Evolutionary conservation across 345 rosid species (phyloP).

Genomic region (Raphanus raphanistrum): DNA sequence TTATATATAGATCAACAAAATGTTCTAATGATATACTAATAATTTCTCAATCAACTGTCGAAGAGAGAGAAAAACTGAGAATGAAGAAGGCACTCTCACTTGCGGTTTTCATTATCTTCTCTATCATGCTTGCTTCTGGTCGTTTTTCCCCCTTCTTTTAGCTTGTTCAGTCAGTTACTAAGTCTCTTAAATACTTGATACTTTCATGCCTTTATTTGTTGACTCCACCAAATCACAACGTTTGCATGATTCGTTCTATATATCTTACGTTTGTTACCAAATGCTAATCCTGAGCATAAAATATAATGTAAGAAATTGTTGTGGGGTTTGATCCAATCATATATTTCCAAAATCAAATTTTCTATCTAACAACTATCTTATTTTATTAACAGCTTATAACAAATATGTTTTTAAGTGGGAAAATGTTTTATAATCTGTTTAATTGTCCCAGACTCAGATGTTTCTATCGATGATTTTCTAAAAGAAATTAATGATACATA

Average conservation of each 20-base stretch:
- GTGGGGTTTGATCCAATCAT: not conserved
- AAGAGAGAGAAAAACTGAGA: not conserved
- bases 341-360: not conserved
- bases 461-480: not conserved
- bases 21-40: not conserved
- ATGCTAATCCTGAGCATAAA: not conserved
- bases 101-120: conserved; percentile 12
- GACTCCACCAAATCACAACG: not conserved
- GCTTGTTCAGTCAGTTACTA: not conserved
- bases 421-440: not conserved
- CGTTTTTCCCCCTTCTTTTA: not conserved
- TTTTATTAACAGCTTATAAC: not conserved
- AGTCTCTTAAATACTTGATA: not conserved
- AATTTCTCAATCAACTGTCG: not conserved
- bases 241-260: not conserved
- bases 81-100: conserved; percentile 20
- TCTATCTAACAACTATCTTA: not conserved
- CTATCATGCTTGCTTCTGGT: conserved; percentile 19
- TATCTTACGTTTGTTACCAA: not conserved
- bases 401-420: not conserved
- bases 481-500: not conserved
- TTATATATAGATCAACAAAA: conserved; percentile 3
- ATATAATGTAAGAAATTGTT: not conserved
- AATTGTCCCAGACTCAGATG: not conserved
- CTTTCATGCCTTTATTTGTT: not conserved